Base-by-base conservation (phyloP, 169 alveolate genomes). In the Plasmodium falciparum region DNA sequence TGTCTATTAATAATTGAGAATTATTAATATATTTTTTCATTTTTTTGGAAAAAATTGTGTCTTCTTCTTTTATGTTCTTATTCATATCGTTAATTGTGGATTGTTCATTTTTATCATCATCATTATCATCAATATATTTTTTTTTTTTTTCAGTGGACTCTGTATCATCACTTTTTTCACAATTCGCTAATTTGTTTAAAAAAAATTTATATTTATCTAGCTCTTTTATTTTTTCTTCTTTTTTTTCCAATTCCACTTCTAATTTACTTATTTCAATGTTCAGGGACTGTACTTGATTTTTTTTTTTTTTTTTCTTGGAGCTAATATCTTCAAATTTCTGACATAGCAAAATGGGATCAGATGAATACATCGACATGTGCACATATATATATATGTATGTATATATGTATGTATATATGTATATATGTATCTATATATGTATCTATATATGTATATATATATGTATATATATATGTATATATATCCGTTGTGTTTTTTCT, bases 211-310 rank as follows among this genome's bases (percentile, higher is more conserved):
- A 83, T 54, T 83, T 83, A 47, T 83, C 91, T 61, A 83, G 52
- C 13, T 83, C 91, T 61, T 69, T 83, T 83, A 83, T 69, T 72
- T 83, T 83, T 33, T 83, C 91, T 62, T 83, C 91, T 50, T 83
- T 83, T 58, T 69, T 83, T 26, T 83, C 91, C 1, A 67, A 26
- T 17, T 83, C 83, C 17, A 83, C 91, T n/a, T 83, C 73, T 20
- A 83, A 66, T 56, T 83, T 83, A 52, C 91, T 83, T 29, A 83
- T 83, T 50, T 83, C 91, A n/a, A 83, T 83, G 9, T 69, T 83
- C 33, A 83, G 74, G 33, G 56, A 47, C 33, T 83, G 91, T 6
- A 69, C 91, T 24, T 69, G 80, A 43, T 67, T 70, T 69, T 83
- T 83, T 50, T 69, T 83, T 69, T 67, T 83, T 67, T 69, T 83